Evolutionary conservation across 2,329 filamentous ascomycete genomes (phyloP).

Genomic region (Ophiostoma piceae): DNA sequence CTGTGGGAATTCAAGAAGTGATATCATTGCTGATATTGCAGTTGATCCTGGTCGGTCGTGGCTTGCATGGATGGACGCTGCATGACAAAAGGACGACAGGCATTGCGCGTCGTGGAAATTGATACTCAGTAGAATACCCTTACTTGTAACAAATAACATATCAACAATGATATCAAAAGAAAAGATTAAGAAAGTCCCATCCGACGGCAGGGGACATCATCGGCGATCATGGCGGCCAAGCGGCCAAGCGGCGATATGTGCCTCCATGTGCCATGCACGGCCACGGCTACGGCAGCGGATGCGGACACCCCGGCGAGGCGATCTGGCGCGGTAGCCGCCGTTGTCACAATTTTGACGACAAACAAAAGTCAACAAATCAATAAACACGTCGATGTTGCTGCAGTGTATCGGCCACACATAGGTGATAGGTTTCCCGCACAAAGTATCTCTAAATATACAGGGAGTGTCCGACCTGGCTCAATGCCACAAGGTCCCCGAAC

Average conservation of each 20-base stretch:
- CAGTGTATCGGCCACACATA: neutral
- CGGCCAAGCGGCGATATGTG: neutral
- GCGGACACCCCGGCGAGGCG: neutral
- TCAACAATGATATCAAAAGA: neutral
- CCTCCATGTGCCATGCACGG: neutral
- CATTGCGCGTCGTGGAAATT: neutral
- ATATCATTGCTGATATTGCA: neutral
- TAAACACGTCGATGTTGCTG: neutral
- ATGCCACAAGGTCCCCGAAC: neutral
- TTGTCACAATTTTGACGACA: neutral
- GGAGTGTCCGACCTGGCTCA: neutral
- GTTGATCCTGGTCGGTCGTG: neutral
- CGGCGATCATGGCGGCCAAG: neutral
- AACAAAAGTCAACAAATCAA: neutral
- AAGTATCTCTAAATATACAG: no score
- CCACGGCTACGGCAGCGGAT: neutral
- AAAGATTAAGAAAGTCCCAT: neutral
- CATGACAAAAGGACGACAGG: neutral
- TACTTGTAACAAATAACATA: neutral
- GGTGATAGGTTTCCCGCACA: neutral
- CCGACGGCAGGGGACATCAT: constrained; percentile 1
- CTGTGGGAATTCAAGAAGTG: neutral
- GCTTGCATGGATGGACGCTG: neutral
- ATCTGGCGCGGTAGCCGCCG: neutral
- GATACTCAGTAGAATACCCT: neutral